Evolutionary conservation across 1,284 basidiomycete genomes (phyloP).

Genomic region (Hemileia vastatrix): DNA sequence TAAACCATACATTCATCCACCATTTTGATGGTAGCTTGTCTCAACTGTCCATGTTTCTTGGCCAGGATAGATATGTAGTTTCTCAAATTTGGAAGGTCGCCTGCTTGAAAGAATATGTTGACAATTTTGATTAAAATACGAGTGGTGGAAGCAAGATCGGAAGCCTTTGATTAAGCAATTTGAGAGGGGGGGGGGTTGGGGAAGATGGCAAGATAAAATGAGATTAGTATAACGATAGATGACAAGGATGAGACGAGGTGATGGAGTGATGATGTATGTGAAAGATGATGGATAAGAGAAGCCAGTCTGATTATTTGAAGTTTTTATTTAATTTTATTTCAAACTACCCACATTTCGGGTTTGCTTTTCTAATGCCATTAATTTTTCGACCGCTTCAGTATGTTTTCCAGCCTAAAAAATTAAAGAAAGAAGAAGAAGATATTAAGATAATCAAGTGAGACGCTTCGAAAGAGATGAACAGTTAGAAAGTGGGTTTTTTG

Average conservation of each 20-base stretch:
- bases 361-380: constrained; percentile 85
- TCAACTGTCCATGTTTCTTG: constrained; percentile 97
- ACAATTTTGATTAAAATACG: constrained; percentile 66
- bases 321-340: too few species aligned
- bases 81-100: constrained; percentile 63
- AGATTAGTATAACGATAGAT: background rate
- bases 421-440: too few species aligned
- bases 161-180: constrained; percentile 54
- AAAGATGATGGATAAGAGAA: constrained; percentile 15
- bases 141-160: constrained; percentile 82
- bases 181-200: background rate
- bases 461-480: constrained; percentile 9
- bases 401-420: constrained; percentile 61
- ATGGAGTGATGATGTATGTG: background rate
- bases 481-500: background rate
- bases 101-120: constrained; percentile 62
- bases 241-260: background rate
- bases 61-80: constrained; percentile 62
- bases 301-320: too few species aligned
- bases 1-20: constrained; percentile 75
- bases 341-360: constrained; percentile 86
- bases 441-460: constrained; percentile 22
- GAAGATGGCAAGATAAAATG: background rate
- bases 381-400: constrained; percentile 77
- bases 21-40: constrained; percentile 77